These are phyloP conservation scores for Apophysomyces variabilis DNA, from an alignment of 371 early-diverging fungal genomes.

Conservation along the genomic window DNA sequence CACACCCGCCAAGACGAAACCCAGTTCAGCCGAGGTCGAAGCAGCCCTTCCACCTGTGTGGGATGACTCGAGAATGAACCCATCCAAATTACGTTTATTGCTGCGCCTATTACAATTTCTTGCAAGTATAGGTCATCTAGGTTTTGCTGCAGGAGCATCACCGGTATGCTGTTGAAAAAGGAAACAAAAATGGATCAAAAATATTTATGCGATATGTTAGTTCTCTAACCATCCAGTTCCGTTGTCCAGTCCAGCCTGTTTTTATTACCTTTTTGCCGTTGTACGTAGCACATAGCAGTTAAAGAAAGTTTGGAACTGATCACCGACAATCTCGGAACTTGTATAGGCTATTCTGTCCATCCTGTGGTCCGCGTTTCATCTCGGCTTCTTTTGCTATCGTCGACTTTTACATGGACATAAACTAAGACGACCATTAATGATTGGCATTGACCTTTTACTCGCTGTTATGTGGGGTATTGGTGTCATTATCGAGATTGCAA, in stretches of 20 bases:
- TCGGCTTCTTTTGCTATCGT: constrained; percentile 50
- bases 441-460: constrained; percentile 54
- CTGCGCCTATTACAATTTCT: constrained; percentile 46
- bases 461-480: constrained; percentile 60
- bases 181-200: not conserved
- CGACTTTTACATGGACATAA: constrained; percentile 46
- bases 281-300: constrained; percentile 27
- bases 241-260: constrained; percentile 41
- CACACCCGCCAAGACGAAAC: constrained; percentile 24
- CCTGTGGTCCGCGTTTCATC: constrained; percentile 50
- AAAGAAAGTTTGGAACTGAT: constrained; percentile 10
- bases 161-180: constrained; percentile 36
- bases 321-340: not conserved
- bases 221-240: constrained; percentile 40
- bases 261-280: constrained; percentile 53
- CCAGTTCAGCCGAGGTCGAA: constrained; percentile 23
- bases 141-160: constrained; percentile 56
- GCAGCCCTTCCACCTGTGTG: constrained; percentile 29
- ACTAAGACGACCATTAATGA: constrained; percentile 53
- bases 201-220: constrained; percentile 17
- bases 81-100: constrained; percentile 38
- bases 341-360: constrained; percentile 52
- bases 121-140: constrained; percentile 45
- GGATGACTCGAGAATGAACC: constrained; percentile 25
- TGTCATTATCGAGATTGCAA: constrained; percentile 57